Evolutionary conservation across 1,284 basidiomycete species (phyloP).

Genomic region (Ustilago vetiveriae): DNA sequence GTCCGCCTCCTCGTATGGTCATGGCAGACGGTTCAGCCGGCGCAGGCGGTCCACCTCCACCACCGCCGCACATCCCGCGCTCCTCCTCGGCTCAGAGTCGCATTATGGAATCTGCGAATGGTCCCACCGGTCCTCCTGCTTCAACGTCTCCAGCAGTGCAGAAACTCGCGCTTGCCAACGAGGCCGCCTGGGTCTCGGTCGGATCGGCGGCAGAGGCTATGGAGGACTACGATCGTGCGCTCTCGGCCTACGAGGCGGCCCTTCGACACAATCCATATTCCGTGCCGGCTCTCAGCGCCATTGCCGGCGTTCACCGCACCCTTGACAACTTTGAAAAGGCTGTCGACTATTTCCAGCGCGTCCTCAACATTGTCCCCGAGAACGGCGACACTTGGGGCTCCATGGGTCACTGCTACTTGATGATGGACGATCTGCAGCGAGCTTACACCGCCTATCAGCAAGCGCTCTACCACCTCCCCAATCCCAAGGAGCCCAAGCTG

Average conservation of each 20-base stretch:
- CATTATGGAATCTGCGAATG: constrained; percentile 38
- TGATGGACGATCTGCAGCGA: constrained; percentile 99
- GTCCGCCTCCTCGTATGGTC: constrained; percentile 42
- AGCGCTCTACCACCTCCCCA: constrained; percentile 91
- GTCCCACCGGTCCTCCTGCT: constrained; percentile 15
- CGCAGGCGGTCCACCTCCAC: constrained; percentile 29
- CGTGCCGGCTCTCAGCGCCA: constrained; percentile 62
- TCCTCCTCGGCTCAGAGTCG: constrained; percentile 45
- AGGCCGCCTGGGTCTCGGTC: constrained; percentile 61
- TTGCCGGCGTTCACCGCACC: constrained; percentile 63
- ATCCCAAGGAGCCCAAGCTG: constrained; percentile 97
- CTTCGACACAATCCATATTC: constrained; percentile 65
- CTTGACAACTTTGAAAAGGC: constrained; percentile 73
- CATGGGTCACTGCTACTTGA: constrained; percentile 91
- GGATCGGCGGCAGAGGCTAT: constrained; percentile 64
- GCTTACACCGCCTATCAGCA: constrained; percentile 99
- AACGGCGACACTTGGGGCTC: constrained; percentile 67
- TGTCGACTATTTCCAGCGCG: constrained; percentile 92
- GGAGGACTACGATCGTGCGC: constrained; percentile 64
- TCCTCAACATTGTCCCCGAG: constrained; percentile 74
- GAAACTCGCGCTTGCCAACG: constrained; percentile 61
- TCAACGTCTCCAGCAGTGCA: constrained; percentile 45
- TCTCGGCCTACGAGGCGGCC: constrained; percentile 63
- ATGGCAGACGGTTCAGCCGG: constrained; percentile 37
- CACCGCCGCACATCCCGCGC: constrained; percentile 44